Evolutionary conservation across 345 rosid species (phyloP), one percentile per base, ranked within the genome.

Genomic region (Salix udensis): DNA sequence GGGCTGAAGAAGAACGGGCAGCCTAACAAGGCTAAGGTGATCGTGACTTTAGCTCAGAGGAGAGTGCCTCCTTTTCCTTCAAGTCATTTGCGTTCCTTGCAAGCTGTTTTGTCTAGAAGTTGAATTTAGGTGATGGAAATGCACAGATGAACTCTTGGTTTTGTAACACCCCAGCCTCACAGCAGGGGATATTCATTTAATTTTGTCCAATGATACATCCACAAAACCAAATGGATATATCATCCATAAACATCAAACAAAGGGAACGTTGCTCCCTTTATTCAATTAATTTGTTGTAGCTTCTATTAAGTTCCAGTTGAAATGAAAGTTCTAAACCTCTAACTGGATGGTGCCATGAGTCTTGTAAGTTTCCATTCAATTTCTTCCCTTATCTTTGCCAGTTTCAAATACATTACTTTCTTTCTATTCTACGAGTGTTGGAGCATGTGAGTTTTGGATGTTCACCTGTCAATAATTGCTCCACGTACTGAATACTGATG

Each of bases 31-130:
- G 96, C 90, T 72, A 87, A 82, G 83, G 36, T 78, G 82, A 84
- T 90, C 64, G 44, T 87, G 81, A 71, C 15, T 53, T 85, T 90
- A 74, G 89, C 81, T 78, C 71, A 65, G 68, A 84, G 72, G 82
- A 82, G 87, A 74, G 82, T 74, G 14, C 96, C 97, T 19, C 93
- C 90, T 71, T 88, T 91, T 80, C 76, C 88, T 80, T 76, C 87
- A 19, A 84, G 76, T 37, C 89, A 87, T 78, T 82, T 93, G 81
- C 79, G 76, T 72, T 77, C 39, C 61, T 83, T 87, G 72, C 76
- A 81, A 65, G 85, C 89, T 36, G 68, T 84, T 66, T 69, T 91
- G 70, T 80, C 84, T 13, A 65, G 70, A 79, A 72, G 71, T 65
- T 77, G 67, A 81, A 26, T 67, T 65, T 60, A 77, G 69, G 18